phyloP scores from a whole-genome alignment of 176 grass and related monocot genomes.

The Cenchrus fungigraminus region DNA sequence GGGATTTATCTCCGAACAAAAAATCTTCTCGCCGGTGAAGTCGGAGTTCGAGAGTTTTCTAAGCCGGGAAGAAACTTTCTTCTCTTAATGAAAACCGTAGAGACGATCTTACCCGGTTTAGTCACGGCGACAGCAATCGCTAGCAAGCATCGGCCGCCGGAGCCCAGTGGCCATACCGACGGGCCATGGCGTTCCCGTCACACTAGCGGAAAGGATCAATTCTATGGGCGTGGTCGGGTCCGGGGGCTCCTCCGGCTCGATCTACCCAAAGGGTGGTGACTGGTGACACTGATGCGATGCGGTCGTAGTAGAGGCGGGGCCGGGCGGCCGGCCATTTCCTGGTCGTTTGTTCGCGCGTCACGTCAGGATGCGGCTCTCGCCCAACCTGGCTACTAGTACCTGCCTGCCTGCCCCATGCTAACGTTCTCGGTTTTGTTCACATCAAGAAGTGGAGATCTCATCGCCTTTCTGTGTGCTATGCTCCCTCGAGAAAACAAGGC shows the following conservation, averaged over 20 bases:
- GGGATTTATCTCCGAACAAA: too few species aligned
- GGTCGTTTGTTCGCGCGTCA: slow-evolving; percentile 34
- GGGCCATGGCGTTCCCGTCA: neutral
- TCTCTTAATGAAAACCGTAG: too few species aligned
- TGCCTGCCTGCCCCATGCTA: neutral
- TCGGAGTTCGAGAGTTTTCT: too few species aligned
- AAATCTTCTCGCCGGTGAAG: too few species aligned
- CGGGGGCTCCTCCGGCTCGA: too few species aligned
- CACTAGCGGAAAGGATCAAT: neutral
- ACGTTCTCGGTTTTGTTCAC: neutral
- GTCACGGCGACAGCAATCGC: neutral
- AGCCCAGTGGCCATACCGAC: neutral
- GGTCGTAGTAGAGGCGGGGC: neutral
- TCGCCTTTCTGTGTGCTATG: neutral
- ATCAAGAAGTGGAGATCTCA: neutral
- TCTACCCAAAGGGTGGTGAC: neutral
- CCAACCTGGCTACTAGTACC: neutral
- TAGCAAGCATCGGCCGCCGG: neutral
- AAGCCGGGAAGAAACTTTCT: too few species aligned
- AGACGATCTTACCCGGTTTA: too few species aligned
- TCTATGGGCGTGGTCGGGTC: neutral
- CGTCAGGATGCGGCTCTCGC: neutral
- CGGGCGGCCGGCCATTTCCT: neutral
- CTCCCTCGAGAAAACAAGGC: too few species aligned
- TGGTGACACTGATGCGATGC: neutral